These are phyloP conservation scores for Tuber microsphaerosporum DNA, from an alignment of 495 filamentous ascomycete genomes.

Conservation along the genomic window DNA sequence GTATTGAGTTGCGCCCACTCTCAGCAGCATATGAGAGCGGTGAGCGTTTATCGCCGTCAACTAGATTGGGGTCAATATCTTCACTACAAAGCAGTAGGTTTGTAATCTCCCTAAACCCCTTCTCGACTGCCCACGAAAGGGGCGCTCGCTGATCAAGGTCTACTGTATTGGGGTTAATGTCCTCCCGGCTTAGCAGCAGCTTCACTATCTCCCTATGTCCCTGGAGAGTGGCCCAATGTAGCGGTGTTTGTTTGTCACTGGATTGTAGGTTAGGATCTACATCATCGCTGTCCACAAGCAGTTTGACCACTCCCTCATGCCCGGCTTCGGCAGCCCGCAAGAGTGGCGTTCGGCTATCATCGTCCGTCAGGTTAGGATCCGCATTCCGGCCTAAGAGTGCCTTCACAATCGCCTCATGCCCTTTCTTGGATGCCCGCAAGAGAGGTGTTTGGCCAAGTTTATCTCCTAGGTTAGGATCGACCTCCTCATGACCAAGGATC, in stretches of 20 bases:
- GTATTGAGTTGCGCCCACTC: not conserved
- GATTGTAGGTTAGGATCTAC: conserved; percentile 23
- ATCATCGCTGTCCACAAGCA: conserved; percentile 10
- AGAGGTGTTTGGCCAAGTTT: conserved; percentile 8
- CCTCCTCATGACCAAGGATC: conserved; percentile 7
- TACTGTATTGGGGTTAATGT: not conserved
- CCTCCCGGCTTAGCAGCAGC: conserved; percentile 17
- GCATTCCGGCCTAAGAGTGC: not conserved
- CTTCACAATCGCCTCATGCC: conserved; percentile 11
- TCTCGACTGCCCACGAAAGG: not conserved
- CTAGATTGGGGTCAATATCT: not conserved
- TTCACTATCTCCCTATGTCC: conserved; percentile 35
- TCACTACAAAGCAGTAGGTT: not conserved
- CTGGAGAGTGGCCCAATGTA: conserved; percentile 21
- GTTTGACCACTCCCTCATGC: conserved; percentile 9
- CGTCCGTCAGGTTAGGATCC: not conserved
- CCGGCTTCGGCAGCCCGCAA: conserved; percentile 8
- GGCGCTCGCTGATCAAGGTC: not conserved
- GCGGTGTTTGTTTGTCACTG: conserved; percentile 16
- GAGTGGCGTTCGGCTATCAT: conserved; percentile 7
- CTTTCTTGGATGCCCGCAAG: conserved; percentile 6
- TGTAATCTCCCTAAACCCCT: not conserved
- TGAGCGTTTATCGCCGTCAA: not conserved
- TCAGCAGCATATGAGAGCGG: not conserved
- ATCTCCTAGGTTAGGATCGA: not conserved